Evolutionary conservation across 2,329 filamentous ascomycete species (phyloP), one percentile per base, ranked within the genome.

Genomic region (Ceratocystis diversiconidia): DNA sequence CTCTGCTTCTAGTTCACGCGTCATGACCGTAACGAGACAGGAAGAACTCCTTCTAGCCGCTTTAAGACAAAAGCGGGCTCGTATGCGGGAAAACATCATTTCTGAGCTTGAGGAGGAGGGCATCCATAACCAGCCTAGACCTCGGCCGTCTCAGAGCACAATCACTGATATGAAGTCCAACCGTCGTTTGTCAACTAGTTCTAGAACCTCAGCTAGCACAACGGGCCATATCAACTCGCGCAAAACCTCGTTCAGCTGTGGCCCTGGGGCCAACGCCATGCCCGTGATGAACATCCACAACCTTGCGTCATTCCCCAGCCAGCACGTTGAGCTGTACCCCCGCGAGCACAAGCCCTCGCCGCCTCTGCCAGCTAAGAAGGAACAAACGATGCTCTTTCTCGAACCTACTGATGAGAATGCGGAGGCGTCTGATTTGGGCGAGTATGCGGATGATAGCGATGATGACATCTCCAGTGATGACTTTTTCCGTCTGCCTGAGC

Each of bases 1-100:
- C 0, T 71, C 75, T 7, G 73, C 76, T 52, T 70, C 69, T 1
- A 69, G 74, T 43, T 73, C 73, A 32, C 78, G 81, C 1, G 74
- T 83, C 65, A 83, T 84, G 78, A 79, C 81, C 0, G 80, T 85
- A 19, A 84, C 81, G 0, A 77, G 75, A 3, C 81, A 84, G 68
- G 82, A 85, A 68, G 80, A 84, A 72, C 79, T 83, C 76, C 75
- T 85, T 0, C 74, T 85, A 3, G 79, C 82, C 1, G 82, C 82
- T 2, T 75, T 85, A 52, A 77, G 82, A 7, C 77, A 80, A 69
- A 83, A 82, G 74, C 76, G 81, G n/a, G 78, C 80, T 2, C 74
- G 75, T n/a, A 82, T 82, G 78, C 78, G 80, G 1, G 77, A 81
- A 68, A 77, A 75, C 2, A 74, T 78, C 19, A 72, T 77, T 12